Base-by-base conservation (phyloP, 1,284 basidiomycete species). In the Fomitopsis schrenkii region DNA sequence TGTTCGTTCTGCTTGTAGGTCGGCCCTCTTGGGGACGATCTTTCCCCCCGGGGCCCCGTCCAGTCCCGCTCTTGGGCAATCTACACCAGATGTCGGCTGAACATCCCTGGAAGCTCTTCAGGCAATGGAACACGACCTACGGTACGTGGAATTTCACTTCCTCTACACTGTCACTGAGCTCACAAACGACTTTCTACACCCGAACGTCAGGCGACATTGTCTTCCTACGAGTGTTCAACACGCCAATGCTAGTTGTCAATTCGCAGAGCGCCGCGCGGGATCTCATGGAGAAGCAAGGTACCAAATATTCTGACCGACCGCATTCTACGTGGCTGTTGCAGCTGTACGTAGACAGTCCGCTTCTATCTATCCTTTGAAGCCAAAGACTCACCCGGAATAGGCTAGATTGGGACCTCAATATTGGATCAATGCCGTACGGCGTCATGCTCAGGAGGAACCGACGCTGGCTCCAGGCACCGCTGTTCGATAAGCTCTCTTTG, bases 21-120 rank as follows among this genome's bases (percentile, higher is more conserved):
- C 22, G 22, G 22, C 22, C 22, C 22, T 22, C 22, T 22, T 22
- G 22, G 22, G 22, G 22, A 22, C 22, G 22, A 22, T 22, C 22
- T 22, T 22, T 33, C 30, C 57, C 81, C 19, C 80, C 81, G 5
- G 81, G 81, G 2, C 81, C 82, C 4, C 74, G 63, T 42, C 72
- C 74, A 7, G 66, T 75, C 14, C 80, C 80, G 1, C 64, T 82
- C 61, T 68, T 83, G 35, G 82, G 82, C 4, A 83, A 83, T 63
- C 65, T 74, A 33, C 74, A 78, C 30, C 80, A 82, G 60, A 74
- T 83, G 60, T 73, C 77, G 2, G 44, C 57, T 5, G 62, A 64
- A 10, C 67, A 74, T 54, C 75, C 75, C 60, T 75, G 78, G 59
- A 62, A 75, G 55, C 67, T 66, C 26, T 83, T 82, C 61, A 64